Base-by-base conservation (phyloP, 2,329 filamentous ascomycete genomes). In the Colletotrichum sp. region DNA sequence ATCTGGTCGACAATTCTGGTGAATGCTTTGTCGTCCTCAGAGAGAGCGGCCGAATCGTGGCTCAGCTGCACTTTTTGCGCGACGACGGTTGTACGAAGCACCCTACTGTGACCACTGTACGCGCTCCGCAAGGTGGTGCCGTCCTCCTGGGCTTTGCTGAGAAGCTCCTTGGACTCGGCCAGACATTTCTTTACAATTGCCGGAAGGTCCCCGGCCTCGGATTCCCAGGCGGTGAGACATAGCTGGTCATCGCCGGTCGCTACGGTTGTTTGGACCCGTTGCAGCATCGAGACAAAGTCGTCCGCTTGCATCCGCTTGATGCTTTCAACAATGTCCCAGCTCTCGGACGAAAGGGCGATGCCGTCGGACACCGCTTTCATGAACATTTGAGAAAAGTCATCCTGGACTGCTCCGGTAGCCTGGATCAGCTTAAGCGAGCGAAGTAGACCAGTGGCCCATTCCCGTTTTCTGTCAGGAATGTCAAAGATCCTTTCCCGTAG, bases 21-120 rank as follows among this genome's bases (percentile, higher is more conserved):
- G 81, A 95, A 95, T 7, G 90, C 89, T 78, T 91, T 92, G 84
- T 96, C 95, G 78, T 93, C 89, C 60, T 93, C 89, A 0, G 93
- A 94, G 32, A 96, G 88, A 5, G 90, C 88, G 2, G 94, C 92
- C 78, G 93, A 93, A 82, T 96, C 93, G 77, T 92, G 94, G 84
- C 93, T 95, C 55, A 97, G 88, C 80, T 96, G 93, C 22, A 97
- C 94, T 81, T 95, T 94, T 81, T 96, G 94, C 18, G 94, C 94
- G 67, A 96, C 92, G 36, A 96, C 92, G 0, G 95, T 96, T 2
- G 95, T 95, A 60, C 95, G 90, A 55, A 95, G 85, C 59, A 94
- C 92, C 78, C 92, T 93, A 84, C 90, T 91, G 78, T 93, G 93
- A 13, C 93, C 89, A 79, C 93, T 93, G 83, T 97, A 94, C 82